These are phyloP conservation scores for Populus euphratica DNA, from an alignment of 345 rosid genomes.

Conservation along the genomic window DNA sequence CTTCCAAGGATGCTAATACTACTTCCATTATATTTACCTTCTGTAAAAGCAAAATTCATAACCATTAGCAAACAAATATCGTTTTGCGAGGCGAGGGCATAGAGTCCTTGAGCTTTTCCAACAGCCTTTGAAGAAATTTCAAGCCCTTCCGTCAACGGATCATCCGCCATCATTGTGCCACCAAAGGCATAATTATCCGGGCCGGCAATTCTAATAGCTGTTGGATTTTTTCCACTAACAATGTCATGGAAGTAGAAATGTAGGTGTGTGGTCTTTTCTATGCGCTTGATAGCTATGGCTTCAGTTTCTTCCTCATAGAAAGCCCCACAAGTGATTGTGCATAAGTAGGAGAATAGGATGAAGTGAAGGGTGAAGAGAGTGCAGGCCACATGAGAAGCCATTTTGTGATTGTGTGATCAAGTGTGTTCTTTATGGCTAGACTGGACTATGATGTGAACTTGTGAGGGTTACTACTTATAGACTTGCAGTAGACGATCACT, in stretches of 20 bases:
- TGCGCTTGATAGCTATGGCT: conserved; percentile 23
- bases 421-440: background rate
- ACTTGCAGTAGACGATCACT: background rate
- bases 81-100: conserved; percentile 12
- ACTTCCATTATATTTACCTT: conserved; percentile 25
- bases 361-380: conserved; percentile 9
- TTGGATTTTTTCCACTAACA: conserved; percentile 9
- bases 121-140: conserved; percentile 33
- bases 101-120: conserved; percentile 41
- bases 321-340: conserved; percentile 9
- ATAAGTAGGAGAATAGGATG: conserved; percentile 16
- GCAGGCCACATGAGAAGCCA: conserved; percentile 7
- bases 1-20: conserved; percentile 24
- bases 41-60: conserved; percentile 14
- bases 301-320: conserved; percentile 32
- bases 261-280: conserved; percentile 15
- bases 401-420: background rate
- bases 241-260: conserved; percentile 23
- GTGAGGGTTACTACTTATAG: background rate
- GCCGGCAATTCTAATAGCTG: conserved; percentile 11
- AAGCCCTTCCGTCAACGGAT: conserved; percentile 34
- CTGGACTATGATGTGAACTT: background rate
- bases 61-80: conserved; percentile 10
- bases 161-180: conserved; percentile 32
- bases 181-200: conserved; percentile 23